Conservation (phyloP, 805 yeast species). For the Saccharomycopsis babjevae region DNA sequence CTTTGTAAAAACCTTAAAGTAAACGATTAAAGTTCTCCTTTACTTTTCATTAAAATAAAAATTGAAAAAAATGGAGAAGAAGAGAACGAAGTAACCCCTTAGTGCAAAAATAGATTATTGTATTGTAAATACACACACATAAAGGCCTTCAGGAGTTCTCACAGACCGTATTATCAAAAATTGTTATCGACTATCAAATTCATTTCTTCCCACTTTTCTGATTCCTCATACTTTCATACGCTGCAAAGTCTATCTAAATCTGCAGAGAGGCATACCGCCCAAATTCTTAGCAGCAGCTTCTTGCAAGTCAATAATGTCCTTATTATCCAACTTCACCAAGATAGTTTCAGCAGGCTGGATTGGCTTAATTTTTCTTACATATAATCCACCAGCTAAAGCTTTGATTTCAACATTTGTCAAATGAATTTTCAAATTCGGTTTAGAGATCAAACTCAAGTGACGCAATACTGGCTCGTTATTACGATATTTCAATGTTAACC, state of each 20-base stretch:
- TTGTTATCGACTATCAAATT: too few relatives aligned
- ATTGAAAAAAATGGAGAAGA: too few relatives aligned
- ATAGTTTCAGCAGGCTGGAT: conserved; percentile 84
- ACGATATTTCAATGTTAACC: conserved; percentile 88
- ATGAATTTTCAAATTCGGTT: conserved; percentile 70
- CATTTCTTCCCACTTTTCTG: too few relatives aligned
- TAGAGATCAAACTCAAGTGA: conserved; percentile 63
- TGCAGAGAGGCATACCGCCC: conserved; percentile 73
- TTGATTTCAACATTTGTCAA: conserved; percentile 55
- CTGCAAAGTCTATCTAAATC: conserved; percentile 37
- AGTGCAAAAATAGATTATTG: too few relatives aligned
- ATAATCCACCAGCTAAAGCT: conserved; percentile 64
- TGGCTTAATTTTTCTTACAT: conserved; percentile 68
- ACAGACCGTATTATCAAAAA: too few relatives aligned
- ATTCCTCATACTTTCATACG: too few relatives aligned
- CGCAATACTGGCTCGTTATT: conserved; percentile 68
- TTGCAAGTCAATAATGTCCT: conserved; percentile 59
- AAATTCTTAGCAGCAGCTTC: conserved; percentile 73
- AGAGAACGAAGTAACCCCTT: too few relatives aligned
- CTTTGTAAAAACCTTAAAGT: too few relatives aligned
- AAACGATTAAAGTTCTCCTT: too few relatives aligned
- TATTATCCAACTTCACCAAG: conserved; percentile 43
- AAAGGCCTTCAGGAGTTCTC: too few relatives aligned
- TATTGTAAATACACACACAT: too few relatives aligned
- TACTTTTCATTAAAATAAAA: too few relatives aligned